These are phyloP conservation scores for Geranomyces variabilis DNA, from an alignment of 192 early-diverging fungal species.

Conservation along the genomic window DNA sequence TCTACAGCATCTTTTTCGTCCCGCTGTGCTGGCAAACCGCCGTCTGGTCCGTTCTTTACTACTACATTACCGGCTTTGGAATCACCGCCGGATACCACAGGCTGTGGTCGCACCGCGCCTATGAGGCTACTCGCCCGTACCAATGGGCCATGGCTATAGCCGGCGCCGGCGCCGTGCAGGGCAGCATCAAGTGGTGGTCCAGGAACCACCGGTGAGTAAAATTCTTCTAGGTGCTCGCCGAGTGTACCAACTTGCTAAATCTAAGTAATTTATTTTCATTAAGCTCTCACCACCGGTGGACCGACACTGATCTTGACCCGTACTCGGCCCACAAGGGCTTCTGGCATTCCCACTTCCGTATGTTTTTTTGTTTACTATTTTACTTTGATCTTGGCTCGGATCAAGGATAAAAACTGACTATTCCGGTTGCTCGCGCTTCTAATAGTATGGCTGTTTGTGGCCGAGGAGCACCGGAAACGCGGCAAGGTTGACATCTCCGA, in stretches of 20 bases:
- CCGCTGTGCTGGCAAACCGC: constrained; percentile 69
- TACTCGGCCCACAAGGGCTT: constrained; percentile 56
- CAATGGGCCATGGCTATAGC: constrained; percentile 42
- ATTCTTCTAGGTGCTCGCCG: no score
- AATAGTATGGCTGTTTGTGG: constrained; percentile 49
- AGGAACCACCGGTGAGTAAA: constrained; percentile 39
- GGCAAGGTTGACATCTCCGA: constrained; percentile 51
- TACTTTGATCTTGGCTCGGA: background rate
- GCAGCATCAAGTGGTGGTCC: constrained; percentile 59
- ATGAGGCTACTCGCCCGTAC: constrained; percentile 46
- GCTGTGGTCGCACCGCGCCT: constrained; percentile 57
- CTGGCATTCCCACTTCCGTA: constrained; percentile 52
- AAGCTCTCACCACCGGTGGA: constrained; percentile 53
- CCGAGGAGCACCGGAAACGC: constrained; percentile 36
- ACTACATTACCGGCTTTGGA: constrained; percentile 78
- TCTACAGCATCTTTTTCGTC: constrained; percentile 81
- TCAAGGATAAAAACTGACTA: background rate
- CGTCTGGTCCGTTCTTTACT: constrained; percentile 70
- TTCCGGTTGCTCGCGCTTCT: background rate
- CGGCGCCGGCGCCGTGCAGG: constrained; percentile 51
- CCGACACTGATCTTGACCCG: constrained; percentile 60
- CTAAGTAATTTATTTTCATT: no score
- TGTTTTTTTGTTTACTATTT: background rate
- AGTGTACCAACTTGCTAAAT: no score
- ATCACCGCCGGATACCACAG: constrained; percentile 71